These are phyloP conservation scores for Chytridium lagenaria DNA, from an alignment of 371 early-diverging fungal species.

Conservation along the genomic window DNA sequence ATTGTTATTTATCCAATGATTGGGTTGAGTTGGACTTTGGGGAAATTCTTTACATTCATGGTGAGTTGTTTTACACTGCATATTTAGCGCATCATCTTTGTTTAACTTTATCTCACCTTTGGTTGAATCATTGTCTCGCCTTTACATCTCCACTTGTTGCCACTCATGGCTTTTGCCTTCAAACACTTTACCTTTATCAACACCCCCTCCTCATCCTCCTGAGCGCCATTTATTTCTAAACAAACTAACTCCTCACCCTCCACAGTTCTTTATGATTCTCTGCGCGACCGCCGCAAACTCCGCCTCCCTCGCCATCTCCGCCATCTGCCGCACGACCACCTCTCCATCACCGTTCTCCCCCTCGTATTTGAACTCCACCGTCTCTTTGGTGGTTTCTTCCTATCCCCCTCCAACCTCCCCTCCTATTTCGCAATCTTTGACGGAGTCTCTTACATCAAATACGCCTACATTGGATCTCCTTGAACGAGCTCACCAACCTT, in stretches of 20 bases:
- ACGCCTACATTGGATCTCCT: neutral
- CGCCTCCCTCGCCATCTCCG: neutral
- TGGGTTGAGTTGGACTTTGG: slow-evolving; percentile 40
- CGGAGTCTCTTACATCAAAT: neutral
- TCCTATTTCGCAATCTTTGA: neutral
- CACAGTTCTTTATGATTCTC: neutral
- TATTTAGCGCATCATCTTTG: too few relatives aligned
- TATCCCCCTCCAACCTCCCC: neutral
- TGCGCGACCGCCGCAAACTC: neutral
- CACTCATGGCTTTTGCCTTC: neutral
- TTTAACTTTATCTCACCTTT: too few relatives aligned
- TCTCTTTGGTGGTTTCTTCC: neutral
- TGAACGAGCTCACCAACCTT: neutral
- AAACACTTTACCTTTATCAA: neutral
- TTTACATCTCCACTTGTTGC: neutral
- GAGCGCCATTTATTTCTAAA: too few relatives aligned
- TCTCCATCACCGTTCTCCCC: slow-evolving; percentile 1
- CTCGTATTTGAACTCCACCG: neutral
- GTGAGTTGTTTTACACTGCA: neutral
- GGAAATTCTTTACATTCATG: neutral
- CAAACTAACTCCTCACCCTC: too few relatives aligned
- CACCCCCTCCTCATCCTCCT: neutral
- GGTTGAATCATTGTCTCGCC: neutral
- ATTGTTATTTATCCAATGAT: slow-evolving; percentile 48
- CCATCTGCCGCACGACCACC: neutral